phyloP scores from a whole-genome alignment of 495 filamentous ascomycete genomes.

The Diplogelasinospora grovesii region DNA sequence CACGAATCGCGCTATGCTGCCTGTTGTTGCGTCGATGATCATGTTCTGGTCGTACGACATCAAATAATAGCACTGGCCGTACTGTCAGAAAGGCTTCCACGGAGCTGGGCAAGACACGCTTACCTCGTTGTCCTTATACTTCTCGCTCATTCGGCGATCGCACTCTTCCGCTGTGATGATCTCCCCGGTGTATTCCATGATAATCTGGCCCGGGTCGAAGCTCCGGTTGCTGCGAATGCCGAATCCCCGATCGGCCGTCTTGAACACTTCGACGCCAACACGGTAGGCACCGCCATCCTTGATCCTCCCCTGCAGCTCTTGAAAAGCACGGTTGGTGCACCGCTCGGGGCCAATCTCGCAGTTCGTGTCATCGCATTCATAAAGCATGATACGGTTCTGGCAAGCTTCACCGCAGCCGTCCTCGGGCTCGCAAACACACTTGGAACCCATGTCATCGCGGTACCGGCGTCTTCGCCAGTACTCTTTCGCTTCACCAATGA shows the following conservation, averaged over 20 bases:
- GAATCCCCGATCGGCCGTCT: conserved; percentile 81
- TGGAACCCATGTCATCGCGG: conserved; percentile 62
- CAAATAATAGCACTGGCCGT: conserved; percentile 78
- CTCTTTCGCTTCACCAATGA: conserved; percentile 80
- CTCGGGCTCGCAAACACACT: conserved; percentile 71
- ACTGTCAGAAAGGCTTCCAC: conserved; percentile 9
- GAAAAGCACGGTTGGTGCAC: conserved; percentile 85
- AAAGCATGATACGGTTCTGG: conserved; percentile 92
- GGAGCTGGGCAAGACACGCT: conserved; percentile 22
- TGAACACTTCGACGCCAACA: conserved; percentile 88
- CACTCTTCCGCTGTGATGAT: conserved; percentile 93
- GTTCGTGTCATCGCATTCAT: conserved; percentile 89
- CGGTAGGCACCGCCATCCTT: conserved; percentile 78
- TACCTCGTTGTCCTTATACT: conserved; percentile 89
- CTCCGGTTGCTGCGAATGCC: conserved; percentile 84
- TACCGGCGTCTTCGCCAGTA: conserved; percentile 76
- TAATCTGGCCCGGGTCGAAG: conserved; percentile 87
- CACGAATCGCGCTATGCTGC: conserved; percentile 93
- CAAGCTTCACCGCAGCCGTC: conserved; percentile 83
- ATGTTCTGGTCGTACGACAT: conserved; percentile 98
- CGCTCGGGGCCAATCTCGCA: conserved; percentile 63
- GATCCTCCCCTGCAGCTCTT: conserved; percentile 64
- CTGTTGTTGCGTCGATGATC: conserved; percentile 95
- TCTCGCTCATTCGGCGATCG: conserved; percentile 82
- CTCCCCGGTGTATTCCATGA: conserved; percentile 96